Percentiles rank a stretch among this genome's conserved stretches.
Evolutionary conservation across 2,329 filamentous ascomycete species (phyloP).

Genomic region (Paraphoma sp.): DNA sequence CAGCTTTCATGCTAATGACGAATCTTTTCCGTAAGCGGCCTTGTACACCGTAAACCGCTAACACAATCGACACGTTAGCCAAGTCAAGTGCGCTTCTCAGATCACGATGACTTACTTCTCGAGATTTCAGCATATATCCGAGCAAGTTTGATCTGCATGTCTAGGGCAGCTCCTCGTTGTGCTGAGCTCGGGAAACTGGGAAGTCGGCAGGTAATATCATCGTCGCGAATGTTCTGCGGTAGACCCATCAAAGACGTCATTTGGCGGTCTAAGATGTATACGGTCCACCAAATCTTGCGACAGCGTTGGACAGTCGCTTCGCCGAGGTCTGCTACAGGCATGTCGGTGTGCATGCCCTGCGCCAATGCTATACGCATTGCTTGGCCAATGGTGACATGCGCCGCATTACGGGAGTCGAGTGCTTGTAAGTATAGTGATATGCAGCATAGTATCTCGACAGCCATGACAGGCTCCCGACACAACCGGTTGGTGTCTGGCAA

Average conservation of each 20-base stretch:
- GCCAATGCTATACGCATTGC: conserved; percentile 59
- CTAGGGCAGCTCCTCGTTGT: conserved; percentile 50
- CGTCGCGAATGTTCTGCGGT: conserved; percentile 57
- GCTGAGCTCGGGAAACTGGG: conserved; percentile 52
- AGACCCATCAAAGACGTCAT: conserved; percentile 63
- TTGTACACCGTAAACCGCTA: conserved; percentile 55
- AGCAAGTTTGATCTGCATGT: conserved; percentile 56
- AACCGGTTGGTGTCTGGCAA: conserved; percentile 56
- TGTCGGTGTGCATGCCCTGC: conserved; percentile 61
- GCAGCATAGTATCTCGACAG: conserved; percentile 60
- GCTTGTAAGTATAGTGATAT: conserved; percentile 61
- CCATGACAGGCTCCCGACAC: conserved; percentile 54
- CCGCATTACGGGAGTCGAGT: conserved; percentile 55
- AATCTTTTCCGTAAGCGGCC: conserved; percentile 53
- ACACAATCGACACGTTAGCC: background rate
- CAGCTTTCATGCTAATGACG: conserved; percentile 47
- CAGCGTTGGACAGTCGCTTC: conserved; percentile 54
- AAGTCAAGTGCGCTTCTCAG: too few species aligned
- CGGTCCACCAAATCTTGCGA: conserved; percentile 62
- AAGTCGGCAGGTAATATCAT: conserved; percentile 58
- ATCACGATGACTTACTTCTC: conserved; percentile 45
- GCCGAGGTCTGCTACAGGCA: conserved; percentile 53
- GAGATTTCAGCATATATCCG: conserved; percentile 54
- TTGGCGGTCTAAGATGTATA: conserved; percentile 61
- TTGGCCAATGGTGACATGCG: conserved; percentile 59